Evolutionary conservation across 2,329 filamentous ascomycete species (phyloP).

Genomic region (Phyllosticta citriasiana): DNA sequence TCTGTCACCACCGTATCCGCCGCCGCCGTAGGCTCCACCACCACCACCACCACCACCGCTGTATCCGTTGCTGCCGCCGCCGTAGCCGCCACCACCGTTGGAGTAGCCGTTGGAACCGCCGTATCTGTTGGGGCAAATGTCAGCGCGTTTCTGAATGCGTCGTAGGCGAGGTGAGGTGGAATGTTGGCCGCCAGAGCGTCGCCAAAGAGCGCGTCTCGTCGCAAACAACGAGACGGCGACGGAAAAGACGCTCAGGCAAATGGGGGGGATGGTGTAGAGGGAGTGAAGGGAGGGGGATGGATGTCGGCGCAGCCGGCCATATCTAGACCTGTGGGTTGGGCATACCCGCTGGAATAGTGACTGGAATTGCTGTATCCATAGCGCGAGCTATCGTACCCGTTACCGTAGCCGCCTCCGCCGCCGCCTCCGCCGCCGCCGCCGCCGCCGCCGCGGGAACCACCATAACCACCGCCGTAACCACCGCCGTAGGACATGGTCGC

Average conservation of each 20-base stretch:
- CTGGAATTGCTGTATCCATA: slow-evolving; percentile 38
- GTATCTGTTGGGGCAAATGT: slow-evolving; percentile 12
- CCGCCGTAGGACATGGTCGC: slow-evolving; percentile 60
- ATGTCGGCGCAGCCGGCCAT: slow-evolving; percentile 22
- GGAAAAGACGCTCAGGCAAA: neutral
- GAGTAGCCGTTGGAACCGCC: slow-evolving; percentile 21
- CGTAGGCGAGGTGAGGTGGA: neutral
- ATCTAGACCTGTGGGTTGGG: slow-evolving; percentile 30
- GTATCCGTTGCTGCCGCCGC: slow-evolving; percentile 19
- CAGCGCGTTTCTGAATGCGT: neutral
- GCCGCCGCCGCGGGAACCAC: slow-evolving; percentile 37
- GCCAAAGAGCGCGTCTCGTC: slow-evolving; percentile 1
- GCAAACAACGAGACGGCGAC: neutral
- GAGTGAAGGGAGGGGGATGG: neutral
- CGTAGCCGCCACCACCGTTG: slow-evolving; percentile 11
- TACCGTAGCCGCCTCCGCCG: slow-evolving; percentile 41
- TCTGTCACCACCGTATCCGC: slow-evolving; percentile 65
- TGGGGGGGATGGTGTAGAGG: neutral
- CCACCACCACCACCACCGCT: slow-evolving; percentile 19
- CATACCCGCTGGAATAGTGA: slow-evolving; percentile 37
- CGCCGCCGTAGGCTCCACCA: slow-evolving; percentile 30
- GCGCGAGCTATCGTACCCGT: slow-evolving; percentile 40
- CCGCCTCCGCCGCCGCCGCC: slow-evolving; percentile 32
- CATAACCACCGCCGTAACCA: slow-evolving; percentile 33
- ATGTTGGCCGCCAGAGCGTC: slow-evolving; percentile 1